A percentile compares a stretch with the other conserved stretches of the same genome.
Conservation (phyloP, 495 filamentous ascomycete species). For the Bombardia bombarda region DNA sequence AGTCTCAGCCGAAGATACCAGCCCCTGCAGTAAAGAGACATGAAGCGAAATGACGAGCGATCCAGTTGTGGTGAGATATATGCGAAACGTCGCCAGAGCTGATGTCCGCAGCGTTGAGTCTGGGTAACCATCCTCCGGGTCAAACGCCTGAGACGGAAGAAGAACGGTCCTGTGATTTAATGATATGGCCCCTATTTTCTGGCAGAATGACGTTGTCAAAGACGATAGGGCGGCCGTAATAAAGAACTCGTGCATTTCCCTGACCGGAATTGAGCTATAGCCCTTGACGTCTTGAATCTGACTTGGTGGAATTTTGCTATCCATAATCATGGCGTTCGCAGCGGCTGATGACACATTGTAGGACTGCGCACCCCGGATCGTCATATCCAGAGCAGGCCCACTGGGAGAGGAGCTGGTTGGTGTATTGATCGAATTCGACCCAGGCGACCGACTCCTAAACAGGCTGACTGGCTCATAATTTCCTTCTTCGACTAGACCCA, state of each 20-base stretch:
- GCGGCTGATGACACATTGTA: constrained; percentile 10
- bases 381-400: constrained; percentile 33
- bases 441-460: constrained; percentile 28
- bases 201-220: constrained; percentile 35
- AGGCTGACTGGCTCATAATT: constrained; percentile 37
- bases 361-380: constrained; percentile 26
- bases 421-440: constrained; percentile 32
- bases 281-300: constrained; percentile 14
- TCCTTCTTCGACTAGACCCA: constrained; percentile 36
- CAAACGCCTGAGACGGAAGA: constrained; percentile 20
- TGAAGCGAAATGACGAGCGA: constrained; percentile 35
- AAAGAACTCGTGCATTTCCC: constrained; percentile 36
- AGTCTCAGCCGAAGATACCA: constrained; percentile 31
- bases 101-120: constrained; percentile 14
- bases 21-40: constrained; percentile 29
- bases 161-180: constrained; percentile 35
- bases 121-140: constrained; percentile 15
- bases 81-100: constrained; percentile 37
- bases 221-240: constrained; percentile 36
- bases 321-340: constrained; percentile 11
- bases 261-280: constrained; percentile 19
- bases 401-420: constrained; percentile 42
- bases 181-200: constrained; percentile 30
- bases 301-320: constrained; percentile 21
- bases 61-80: constrained; percentile 41